A percentile compares a stretch with the other conserved stretches of the same genome.
phyloP scores from a whole-genome alignment of 805 yeast genomes.

The Zygosaccharomyces gambellarensis region DNA sequence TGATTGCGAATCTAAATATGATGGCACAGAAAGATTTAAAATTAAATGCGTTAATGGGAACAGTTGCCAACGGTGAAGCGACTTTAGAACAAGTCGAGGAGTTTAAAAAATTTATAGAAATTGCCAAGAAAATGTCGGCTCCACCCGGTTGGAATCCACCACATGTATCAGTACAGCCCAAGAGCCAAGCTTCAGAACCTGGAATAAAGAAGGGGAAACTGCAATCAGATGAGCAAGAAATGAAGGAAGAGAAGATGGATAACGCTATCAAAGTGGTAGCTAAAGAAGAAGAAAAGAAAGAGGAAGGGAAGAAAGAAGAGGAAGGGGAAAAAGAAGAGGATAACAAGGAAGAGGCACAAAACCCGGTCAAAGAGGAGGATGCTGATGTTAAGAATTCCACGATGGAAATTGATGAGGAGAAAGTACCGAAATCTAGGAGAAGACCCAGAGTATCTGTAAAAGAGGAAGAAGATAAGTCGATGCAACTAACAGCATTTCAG shows the following conservation, averaged over 20 bases:
- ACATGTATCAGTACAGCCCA: conserved; percentile 4
- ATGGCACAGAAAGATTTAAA: conserved; percentile 72
- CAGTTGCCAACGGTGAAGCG: conserved; percentile 82
- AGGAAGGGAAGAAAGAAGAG: conserved; percentile 5
- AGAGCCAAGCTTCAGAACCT: background rate
- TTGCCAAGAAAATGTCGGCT: conserved; percentile 71
- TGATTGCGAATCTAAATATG: conserved; percentile 79
- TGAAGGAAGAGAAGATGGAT: conserved; percentile 11
- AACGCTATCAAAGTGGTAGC: conserved; percentile 7
- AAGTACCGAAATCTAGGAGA: conserved; percentile 12
- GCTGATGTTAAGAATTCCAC: background rate
- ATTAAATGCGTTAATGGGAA: conserved; percentile 68
- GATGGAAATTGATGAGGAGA: background rate
- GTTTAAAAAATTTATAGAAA: conserved; percentile 75
- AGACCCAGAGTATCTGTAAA: conserved; percentile 9
- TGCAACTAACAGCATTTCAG: conserved; percentile 68
- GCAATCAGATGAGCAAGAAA: conserved; percentile 2
- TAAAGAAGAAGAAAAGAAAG: conserved; percentile 12
- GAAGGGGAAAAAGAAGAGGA: conserved; percentile 10
- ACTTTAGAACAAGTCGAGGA: conserved; percentile 62
- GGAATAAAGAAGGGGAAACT: background rate
- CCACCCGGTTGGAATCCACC: conserved; percentile 38
- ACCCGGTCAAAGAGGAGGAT: background rate
- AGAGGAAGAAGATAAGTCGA: conserved; percentile 40
- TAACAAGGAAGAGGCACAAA: conserved; percentile 13